Percentiles rank a stretch among this genome's conserved stretches.
Conservation (phyloP, 2,329 filamentous ascomycete genomes). For the Aspergillus transmontanensis region DNA sequence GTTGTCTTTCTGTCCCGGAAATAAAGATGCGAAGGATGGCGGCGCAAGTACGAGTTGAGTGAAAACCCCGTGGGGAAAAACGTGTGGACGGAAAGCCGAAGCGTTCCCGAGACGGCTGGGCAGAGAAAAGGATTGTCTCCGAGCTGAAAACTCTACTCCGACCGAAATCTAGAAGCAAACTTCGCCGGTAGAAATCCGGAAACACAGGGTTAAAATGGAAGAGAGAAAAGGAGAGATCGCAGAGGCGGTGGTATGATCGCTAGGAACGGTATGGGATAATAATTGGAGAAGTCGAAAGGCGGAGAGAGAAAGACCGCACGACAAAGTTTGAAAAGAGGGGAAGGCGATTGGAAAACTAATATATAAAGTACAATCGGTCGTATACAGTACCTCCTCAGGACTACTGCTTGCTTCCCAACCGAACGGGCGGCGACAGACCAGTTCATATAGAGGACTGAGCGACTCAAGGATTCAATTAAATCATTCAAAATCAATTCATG, state of each 20-base stretch:
- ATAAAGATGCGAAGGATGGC: not conserved
- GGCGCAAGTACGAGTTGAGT: not conserved
- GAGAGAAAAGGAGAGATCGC: not conserved
- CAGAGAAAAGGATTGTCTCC: not conserved
- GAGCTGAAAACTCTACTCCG: not conserved
- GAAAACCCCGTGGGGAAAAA: conserved; percentile 6
- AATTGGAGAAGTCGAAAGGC: not conserved
- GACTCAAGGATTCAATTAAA: not conserved
- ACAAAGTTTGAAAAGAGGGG: conserved; percentile 3
- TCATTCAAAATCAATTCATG: not conserved
- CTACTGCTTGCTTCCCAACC: not conserved
- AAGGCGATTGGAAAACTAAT: not conserved
- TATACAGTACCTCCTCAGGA: not conserved
- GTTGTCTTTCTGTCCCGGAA: not conserved
- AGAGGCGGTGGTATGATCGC: conserved; percentile 3
- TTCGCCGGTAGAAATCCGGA: not conserved
- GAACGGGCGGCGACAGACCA: not conserved
- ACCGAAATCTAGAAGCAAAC: not conserved
- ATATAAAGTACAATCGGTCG: not conserved
- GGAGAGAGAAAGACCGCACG: not conserved
- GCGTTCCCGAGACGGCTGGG: not conserved
- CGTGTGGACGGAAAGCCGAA: conserved; percentile 6
- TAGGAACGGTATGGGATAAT: not conserved
- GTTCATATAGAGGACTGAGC: not conserved
- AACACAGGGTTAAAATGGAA: not conserved